Evolutionary conservation across 805 yeast species (phyloP), one percentile per base, ranked within the genome.

Genomic region (Zygoascus tannicola): DNA sequence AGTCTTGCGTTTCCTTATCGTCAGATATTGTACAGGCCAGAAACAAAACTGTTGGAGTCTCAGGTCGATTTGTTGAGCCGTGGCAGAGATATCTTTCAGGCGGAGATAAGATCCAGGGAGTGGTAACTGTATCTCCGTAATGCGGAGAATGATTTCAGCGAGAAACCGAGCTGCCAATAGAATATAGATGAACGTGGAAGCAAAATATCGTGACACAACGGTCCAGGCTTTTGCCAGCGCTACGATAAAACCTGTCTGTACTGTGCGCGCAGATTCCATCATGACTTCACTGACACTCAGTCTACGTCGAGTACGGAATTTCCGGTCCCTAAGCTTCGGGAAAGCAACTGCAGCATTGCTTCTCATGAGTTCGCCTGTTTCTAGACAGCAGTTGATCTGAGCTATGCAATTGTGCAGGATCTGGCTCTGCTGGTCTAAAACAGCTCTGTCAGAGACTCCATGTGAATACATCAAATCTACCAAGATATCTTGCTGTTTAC

Each of bases 31-130:
- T 2, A 75, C 69, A 0, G 97, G 97, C 53, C 87, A 75, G 54
- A 75, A 80, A 52, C 84, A 75, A 14, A 85, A 59, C 53, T 88
- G 96, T 49, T 78, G 80, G 12, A 84, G 63, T 37, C 96, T 64
- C 22, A 86, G 64, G 57, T 86, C 94, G 1, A 87, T 65, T 58
- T 90, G 97, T 54, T 79, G 79, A 3, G 85, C 79, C 1, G 83
- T 72, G 2, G 80, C 81, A 14, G 85, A 80, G 0, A 68, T 38
- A 15, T 67, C 68, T 21, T 59, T 63, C 30, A 64, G 46, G 2
- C 58, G 55, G 18, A 47, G 44, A 26, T 7, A 12, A 38, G 41
- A 40, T 22, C 36, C 42, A 14, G 48, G 32, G 20, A 42, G 36
- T 19, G 56, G 48, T 30, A 44, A 49, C 50, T 50, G 57, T n/a